Base-by-base conservation (phyloP, 345 rosid species). In the Atalantia buxifolia region DNA sequence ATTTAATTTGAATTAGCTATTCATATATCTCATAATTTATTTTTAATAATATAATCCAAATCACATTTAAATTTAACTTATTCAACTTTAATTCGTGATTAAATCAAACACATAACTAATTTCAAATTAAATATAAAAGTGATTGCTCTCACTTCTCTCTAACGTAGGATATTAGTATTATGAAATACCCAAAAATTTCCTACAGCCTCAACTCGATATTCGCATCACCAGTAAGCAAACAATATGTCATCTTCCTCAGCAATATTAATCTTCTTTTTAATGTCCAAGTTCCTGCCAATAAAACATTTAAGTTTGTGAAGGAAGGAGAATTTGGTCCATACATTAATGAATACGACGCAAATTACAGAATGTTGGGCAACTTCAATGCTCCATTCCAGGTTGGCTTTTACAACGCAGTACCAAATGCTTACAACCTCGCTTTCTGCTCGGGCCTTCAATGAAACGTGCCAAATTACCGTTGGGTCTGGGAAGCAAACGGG, bases 401-500 rank as follows among this genome's bases (percentile, higher is more conserved):
- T 6, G 75, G 85, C 40, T 82, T 85, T 25, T 82, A 81, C 25
- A 84, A 74, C 71, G 79, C 85, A 31, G 74, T 85, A 3, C 85
- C 81, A 0, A 57, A 79, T 55, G 85, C 79, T 27, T 79, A 25
- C 76, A 66, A 77, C 53, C 63, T 85, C 4, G 85, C 83, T 40
- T 24, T 84, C 0, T 62, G 83, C 77, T 9, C 82, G 83, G 14
- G 13, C 69, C 16, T 69, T 70, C 9, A 33, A 40, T 4, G 83
- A 6, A 3, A 74, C 9, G 79, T 77, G 10, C 60, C 79, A 5
- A 50, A 72, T 0, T 76, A 70, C 76, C 72, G 83, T 7, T 80
- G 82, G 78, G 84, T 82, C 2, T 81, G 86, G 88, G 88, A 86
- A 16, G 86, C 86, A 40, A 60, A 83, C 81, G 1, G 1, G 72